phyloP scores from a whole-genome alignment of 139 green algal species.

The Chlorella sorokiniana region DNA sequence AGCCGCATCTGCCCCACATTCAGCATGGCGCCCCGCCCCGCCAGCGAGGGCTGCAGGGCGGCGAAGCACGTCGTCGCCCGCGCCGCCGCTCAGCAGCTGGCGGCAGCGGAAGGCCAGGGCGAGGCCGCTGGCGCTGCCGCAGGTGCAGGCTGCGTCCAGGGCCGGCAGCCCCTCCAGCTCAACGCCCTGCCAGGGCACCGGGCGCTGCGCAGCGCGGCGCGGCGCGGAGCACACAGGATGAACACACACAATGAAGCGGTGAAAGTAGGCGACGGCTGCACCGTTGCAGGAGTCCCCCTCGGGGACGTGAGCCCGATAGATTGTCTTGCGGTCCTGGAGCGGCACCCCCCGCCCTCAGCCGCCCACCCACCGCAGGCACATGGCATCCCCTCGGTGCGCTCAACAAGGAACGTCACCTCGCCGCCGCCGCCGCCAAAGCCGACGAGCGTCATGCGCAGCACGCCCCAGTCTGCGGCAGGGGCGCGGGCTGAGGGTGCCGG shows the following conservation, averaged over 20 bases:
- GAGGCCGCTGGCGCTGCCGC: conserved; percentile 1
- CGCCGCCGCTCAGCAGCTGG: conserved; percentile 1
- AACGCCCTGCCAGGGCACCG: conserved; percentile 24
- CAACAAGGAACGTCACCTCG: conserved; percentile 13
- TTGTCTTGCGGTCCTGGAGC: not conserved
- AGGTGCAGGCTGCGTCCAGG: conserved; percentile 12
- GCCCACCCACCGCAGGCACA: conserved; percentile 12
- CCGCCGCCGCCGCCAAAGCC: not conserved
- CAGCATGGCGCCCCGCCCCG: not conserved
- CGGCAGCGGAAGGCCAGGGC: conserved; percentile 13
- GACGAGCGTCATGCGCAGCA: conserved; percentile 26
- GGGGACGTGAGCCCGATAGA: too few species aligned
- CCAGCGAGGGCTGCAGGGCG: conserved; percentile 28
- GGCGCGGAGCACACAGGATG: too few species aligned
- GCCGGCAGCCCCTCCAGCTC: conserved; percentile 7
- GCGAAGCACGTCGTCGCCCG: not conserved
- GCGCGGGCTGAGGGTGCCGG: too few species aligned
- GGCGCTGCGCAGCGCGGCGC: conserved; percentile 16
- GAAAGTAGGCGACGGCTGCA: too few species aligned
- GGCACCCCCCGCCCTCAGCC: not conserved
- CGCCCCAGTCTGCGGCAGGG: conserved; percentile 31
- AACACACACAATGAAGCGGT: too few species aligned
- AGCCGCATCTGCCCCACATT: conserved; percentile 13
- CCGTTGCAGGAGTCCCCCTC: too few species aligned
- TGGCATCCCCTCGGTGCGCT: conserved; percentile 19